Base-by-base conservation (phyloP, 2,329 filamentous ascomycete genomes). In the Verticillium alfalfae region DNA sequence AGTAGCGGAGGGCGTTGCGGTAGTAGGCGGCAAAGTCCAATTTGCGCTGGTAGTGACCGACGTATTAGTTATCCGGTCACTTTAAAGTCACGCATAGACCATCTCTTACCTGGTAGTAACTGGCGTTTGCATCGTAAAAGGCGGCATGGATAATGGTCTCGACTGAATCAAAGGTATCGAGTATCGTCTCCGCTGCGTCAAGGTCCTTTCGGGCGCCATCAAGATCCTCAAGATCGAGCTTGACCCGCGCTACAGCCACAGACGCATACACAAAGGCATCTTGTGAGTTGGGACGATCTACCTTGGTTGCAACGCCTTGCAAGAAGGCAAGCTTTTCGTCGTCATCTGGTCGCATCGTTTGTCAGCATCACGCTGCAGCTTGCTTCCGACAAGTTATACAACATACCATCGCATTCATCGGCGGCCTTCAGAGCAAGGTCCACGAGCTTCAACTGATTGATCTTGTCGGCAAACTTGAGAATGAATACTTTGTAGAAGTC, bases 361-460 rank as follows among this genome's bases (percentile, higher is more conserved):
- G 59, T 66, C 56, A 66, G 62, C 54, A 37, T 31, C 39, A 9
- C n/a, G 26, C 36, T 9, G 39, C 45, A 15, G 38, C 18, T 34
- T 26, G 16, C 37, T 31, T 26, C 16, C 22, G 34, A 15, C 31
- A 15, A 16, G 34, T 4, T 49, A 54, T 55, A 4, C 57, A 15
- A 65, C 76, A 59, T 75, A 94, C 92, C 88, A 81, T 85, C 84
- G 77, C 91, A 96, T 80, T 96, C 89, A 70, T 89, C 87, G 60
- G 93, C 92, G 56, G 95, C 91, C 78, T 90, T 91, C 73, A 98
- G 80, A 16, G 93, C 95, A 67, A 99, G 81, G 67, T 91, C 89
- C 67, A 99, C 95, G 68, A 98, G 89, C 84, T 97, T 97, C 66
- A 99, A 84, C 81, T 98, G 94, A 80, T 98, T 99, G 83, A 99